phyloP scores from a whole-genome alignment of 23 red algal species.

The Chondrus crispus region DNA sequence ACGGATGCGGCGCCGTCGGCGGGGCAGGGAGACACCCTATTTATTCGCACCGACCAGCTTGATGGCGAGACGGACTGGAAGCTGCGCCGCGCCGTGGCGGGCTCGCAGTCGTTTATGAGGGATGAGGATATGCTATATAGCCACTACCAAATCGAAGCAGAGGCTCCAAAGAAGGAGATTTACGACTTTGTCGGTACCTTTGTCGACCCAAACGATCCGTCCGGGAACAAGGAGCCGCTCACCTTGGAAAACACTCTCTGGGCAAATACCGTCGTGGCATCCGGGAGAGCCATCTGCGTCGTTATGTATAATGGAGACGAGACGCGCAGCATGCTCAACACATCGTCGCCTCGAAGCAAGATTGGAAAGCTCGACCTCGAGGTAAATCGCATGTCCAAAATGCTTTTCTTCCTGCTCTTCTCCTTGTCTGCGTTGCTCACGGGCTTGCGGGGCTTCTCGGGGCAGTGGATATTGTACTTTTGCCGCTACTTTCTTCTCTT shows the following conservation, averaged over 20 bases:
- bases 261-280: conserved; percentile 92
- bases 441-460: conserved; percentile 63
- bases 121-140: conserved; percentile 66
- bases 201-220: conserved; percentile 12
- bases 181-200: conserved; percentile 94
- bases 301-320: conserved; percentile 93
- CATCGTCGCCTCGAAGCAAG: conserved; percentile 77
- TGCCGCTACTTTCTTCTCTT: conserved; percentile 94
- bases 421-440: conserved; percentile 77
- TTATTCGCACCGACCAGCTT: conserved; percentile 95
- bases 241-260: conserved; percentile 93
- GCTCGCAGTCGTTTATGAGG: conserved; percentile 55
- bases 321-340: conserved; percentile 79
- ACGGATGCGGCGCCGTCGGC: conserved; percentile 14
- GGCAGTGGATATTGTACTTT: conserved; percentile 84
- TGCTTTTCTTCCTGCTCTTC: conserved; percentile 88
- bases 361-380: conserved; percentile 87
- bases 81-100: conserved; percentile 83
- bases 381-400: conserved; percentile 86
- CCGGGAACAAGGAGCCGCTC: conserved; percentile 67
- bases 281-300: conserved; percentile 72
- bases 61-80: conserved; percentile 99
- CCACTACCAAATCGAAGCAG: conserved; percentile 59
- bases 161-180: conserved; percentile 86
- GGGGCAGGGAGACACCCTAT: conserved; percentile 60